Evolutionary conservation across 805 yeast species (phyloP), one percentile per base, ranked within the genome.

Genomic region (Zygoascus bituminiphila): DNA sequence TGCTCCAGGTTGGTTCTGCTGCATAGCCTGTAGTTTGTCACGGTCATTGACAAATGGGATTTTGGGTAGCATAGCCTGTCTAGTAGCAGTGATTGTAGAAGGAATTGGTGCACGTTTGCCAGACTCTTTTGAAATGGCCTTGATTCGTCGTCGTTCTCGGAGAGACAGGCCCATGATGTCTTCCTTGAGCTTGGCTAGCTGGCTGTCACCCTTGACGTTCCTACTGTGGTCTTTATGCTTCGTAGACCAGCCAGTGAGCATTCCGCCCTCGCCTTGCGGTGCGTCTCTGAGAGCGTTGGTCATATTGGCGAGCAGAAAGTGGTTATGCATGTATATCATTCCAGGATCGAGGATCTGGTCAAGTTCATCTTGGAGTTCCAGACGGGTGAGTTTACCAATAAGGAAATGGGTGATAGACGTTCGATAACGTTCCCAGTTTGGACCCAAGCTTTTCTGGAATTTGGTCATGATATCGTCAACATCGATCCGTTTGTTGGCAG

Each of bases 141-240:
- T 87, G 51, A 91, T 79, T 61, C 98, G 73, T 54, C 87, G 76
- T 52, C 98, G 71, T 62, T 93, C 98, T 54, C 84, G 74, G 1
- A 84, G 77, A 0, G 97, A 87, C 55, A 91, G 71, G 1, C 91
- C 82, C 80, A 93, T 77, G 38, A 91, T 84, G 63, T 88, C 91
- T 60, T 80, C 84, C 60, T 89, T 88, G 61, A 93, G 73, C 54
- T 79, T 77, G 58, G 86, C 95, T 62, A 85, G 79, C 64, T 88
- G 95, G 7, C 84, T 70, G 49, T 70, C 73, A 63, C 54, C 67
- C 41, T 54, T 57, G 35, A 58, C 58, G 31, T 47, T 54, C 19
- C 55, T 47, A 1, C 57, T 47, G 49, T 73, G 75, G 49, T 78
- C 78, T 66, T 76, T 63, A 64, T 78, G 57, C 56, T 75, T 72